These are phyloP conservation scores for Starmerella geochares DNA, from an alignment of 805 yeast genomes.

Conservation along the genomic window DNA sequence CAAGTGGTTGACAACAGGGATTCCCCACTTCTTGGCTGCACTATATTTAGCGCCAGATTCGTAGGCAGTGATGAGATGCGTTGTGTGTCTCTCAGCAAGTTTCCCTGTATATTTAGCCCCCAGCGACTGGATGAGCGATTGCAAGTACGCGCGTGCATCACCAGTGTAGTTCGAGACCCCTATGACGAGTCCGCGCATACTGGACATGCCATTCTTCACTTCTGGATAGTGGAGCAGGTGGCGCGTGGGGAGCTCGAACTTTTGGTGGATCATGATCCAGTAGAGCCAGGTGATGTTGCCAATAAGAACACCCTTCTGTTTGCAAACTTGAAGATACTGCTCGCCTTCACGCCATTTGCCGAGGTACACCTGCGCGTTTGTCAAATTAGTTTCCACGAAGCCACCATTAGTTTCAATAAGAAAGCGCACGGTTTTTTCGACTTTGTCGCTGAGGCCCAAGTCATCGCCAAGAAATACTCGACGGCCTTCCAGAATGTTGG, in stretches of 20 bases:
- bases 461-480: slow-evolving; percentile 47
- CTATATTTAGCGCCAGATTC: slow-evolving; percentile 63
- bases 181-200: slow-evolving; percentile 45
- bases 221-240: slow-evolving; percentile 64
- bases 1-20: slow-evolving; percentile 60
- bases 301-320: slow-evolving; percentile 34
- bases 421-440: slow-evolving; percentile 34
- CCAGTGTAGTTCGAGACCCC: slow-evolving; percentile 77
- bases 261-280: slow-evolving; percentile 46
- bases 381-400: slow-evolving; percentile 29
- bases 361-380: slow-evolving; percentile 41
- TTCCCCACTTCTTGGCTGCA: slow-evolving; percentile 61
- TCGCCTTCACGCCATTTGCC: slow-evolving; percentile 55
- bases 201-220: slow-evolving; percentile 43
- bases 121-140: slow-evolving; percentile 48
- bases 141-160: slow-evolving; percentile 65
- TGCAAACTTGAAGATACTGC: slow-evolving; percentile 42
- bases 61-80: slow-evolving; percentile 60
- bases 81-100: slow-evolving; percentile 49
- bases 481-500: slow-evolving; percentile 35
- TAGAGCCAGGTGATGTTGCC: slow-evolving; percentile 74
- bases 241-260: slow-evolving; percentile 45
- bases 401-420: slow-evolving; percentile 52
- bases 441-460: slow-evolving; percentile 41
- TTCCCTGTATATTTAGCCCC: slow-evolving; percentile 73